These are phyloP conservation scores for Alternaria angustiovoidea DNA, from an alignment of 2,329 filamentous ascomycete species.

Conservation along the genomic window DNA sequence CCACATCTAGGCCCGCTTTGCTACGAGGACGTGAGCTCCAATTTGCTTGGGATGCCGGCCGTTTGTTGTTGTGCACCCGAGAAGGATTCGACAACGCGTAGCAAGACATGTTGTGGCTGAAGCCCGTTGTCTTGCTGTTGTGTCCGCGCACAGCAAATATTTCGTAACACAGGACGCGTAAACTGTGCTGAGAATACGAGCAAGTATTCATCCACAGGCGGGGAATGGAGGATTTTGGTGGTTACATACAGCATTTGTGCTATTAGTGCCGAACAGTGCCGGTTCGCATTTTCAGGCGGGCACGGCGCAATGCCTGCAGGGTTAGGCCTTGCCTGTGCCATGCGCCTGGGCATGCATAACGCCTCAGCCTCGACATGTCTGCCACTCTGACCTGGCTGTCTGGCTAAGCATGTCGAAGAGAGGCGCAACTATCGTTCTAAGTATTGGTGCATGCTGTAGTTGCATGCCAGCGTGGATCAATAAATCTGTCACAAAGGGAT, in stretches of 20 bases:
- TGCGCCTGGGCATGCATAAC: background rate
- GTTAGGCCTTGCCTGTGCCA: constrained; percentile 22
- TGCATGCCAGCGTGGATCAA: constrained; percentile 6
- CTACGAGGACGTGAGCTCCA: constrained; percentile 27
- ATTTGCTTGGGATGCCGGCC: constrained; percentile 33
- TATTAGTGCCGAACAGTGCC: constrained; percentile 30
- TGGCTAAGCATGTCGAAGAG: constrained; percentile 6
- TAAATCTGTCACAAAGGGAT: constrained; percentile 4
- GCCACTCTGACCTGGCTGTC: constrained; percentile 16
- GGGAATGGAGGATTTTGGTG: constrained; percentile 11
- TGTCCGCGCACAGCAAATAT: background rate
- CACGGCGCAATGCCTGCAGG: constrained; percentile 28
- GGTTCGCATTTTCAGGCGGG: constrained; percentile 25
- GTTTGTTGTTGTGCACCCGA: constrained; percentile 28
- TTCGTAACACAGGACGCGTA: constrained; percentile 10
- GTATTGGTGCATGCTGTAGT: constrained; percentile 3
- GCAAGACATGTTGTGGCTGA: background rate
- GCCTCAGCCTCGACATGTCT: constrained; percentile 12
- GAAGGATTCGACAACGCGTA: constrained; percentile 21
- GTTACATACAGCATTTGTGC: constrained; percentile 16
- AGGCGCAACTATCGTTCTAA: background rate
- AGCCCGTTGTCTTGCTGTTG: constrained; percentile 1
- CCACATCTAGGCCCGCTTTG: constrained; percentile 26
- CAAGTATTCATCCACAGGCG: constrained; percentile 1
- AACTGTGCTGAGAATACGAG: constrained; percentile 2